These are phyloP conservation scores for Malassezia globosa DNA, from an alignment of 1,284 basidiomycete species.

Conservation along the genomic window DNA sequence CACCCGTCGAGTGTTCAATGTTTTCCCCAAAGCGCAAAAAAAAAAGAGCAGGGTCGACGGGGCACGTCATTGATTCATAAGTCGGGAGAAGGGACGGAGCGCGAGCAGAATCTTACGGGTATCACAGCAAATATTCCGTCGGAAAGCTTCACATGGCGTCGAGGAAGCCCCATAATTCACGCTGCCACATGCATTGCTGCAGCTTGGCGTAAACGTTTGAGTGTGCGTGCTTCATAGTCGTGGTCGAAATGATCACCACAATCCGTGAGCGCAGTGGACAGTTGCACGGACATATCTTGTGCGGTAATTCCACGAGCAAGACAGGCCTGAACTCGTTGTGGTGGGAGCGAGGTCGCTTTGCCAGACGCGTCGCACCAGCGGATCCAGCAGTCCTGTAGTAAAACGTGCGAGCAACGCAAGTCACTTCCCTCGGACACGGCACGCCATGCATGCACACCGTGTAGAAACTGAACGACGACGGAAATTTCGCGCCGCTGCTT, in stretches of 20 bases:
- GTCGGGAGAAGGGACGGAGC: no score
- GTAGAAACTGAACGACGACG: conserved; percentile 27
- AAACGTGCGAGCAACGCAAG: conserved; percentile 25
- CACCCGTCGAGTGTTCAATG: no score
- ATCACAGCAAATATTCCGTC: conserved; percentile 25
- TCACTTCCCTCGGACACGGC: conserved; percentile 28
- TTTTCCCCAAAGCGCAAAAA: no score
- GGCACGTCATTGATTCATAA: no score
- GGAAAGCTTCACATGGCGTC: conserved; percentile 39
- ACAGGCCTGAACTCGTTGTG: conserved; percentile 1
- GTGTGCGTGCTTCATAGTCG: conserved; percentile 12
- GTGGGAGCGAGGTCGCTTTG: neutral
- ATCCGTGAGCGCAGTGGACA: neutral
- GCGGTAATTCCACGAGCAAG: neutral
- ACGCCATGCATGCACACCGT: conserved; percentile 26
- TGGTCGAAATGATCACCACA: conserved; percentile 1
- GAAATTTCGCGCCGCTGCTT: conserved; percentile 27
- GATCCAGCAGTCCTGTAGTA: conserved; percentile 35
- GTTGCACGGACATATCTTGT: neutral
- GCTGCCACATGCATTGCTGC: neutral
- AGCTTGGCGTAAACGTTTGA: conserved; percentile 6
- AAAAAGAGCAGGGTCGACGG: no score
- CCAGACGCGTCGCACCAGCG: conserved; percentile 24
- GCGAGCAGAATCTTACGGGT: no score
- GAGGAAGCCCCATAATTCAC: conserved; percentile 12